Conservation (phyloP, 805 yeast species). For the Yamadazyma kitorensis region DNA sequence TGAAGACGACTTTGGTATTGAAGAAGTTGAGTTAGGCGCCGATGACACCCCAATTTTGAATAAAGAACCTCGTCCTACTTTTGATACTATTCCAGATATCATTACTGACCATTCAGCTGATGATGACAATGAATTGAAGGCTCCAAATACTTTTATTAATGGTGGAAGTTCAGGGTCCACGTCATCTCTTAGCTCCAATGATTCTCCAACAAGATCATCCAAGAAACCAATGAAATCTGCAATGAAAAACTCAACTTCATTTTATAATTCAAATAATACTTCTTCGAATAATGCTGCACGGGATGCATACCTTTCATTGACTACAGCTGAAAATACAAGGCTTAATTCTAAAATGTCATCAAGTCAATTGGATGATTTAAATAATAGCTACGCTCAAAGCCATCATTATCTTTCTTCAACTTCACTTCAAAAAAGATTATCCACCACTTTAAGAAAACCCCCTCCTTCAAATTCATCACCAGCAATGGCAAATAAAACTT, state of each 20-base stretch:
- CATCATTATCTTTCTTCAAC: constrained; percentile 13
- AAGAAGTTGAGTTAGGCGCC: constrained; percentile 17
- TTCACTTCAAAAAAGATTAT: constrained; percentile 17
- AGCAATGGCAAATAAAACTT: constrained; percentile 17
- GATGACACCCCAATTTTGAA: constrained; percentile 23
- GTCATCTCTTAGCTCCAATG: constrained; percentile 29
- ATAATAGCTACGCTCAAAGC: constrained; percentile 11
- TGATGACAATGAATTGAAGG: constrained; percentile 14
- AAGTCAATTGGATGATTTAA: constrained; percentile 28
- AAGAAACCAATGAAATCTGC: constrained; percentile 51
- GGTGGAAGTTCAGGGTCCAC: constrained; percentile 22
- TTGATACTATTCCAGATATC: constrained; percentile 28
- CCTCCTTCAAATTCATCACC: constrained; percentile 13
- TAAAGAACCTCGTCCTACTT: constrained; percentile 27
- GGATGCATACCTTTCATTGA: constrained; percentile 61
- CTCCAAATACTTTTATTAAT: constrained; percentile 18
- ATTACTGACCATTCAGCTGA: constrained; percentile 11
- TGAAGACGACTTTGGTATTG: constrained; percentile 25
- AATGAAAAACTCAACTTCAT: constrained; percentile 39
- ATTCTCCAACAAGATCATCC: constrained; percentile 22
- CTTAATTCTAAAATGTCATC: constrained; percentile 60
- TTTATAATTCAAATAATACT: constrained; percentile 14
- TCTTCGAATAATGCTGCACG: constrained; percentile 44
- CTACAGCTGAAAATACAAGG: constrained; percentile 80
- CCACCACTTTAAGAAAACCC: constrained; percentile 27